phyloP scores from a whole-genome alignment of 2,329 filamentous ascomycete species.

The Leptographium procerum region DNA sequence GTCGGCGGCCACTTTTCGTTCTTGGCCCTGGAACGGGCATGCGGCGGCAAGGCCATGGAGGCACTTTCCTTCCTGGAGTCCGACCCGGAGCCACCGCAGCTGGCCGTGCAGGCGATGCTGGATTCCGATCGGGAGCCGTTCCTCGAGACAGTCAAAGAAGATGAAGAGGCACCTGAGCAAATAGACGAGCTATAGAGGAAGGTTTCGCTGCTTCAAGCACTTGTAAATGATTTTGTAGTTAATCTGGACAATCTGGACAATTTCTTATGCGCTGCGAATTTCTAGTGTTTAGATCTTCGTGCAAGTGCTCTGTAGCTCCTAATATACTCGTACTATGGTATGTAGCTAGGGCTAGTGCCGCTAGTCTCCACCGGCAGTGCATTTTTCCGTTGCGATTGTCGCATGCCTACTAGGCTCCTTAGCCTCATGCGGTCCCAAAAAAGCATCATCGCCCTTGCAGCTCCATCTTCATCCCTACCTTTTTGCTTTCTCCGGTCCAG shows the following conservation, averaged over 20 bases:
- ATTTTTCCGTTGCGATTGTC: background rate
- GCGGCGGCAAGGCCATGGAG: conserved; percentile 54
- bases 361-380: background rate
- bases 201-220: no score
- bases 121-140: conserved; percentile 7
- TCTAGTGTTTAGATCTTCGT: no score
- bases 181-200: conserved; percentile 8
- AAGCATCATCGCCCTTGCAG: background rate
- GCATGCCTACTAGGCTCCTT: background rate
- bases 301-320: no score
- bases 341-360: background rate
- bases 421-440: conserved; percentile 1
- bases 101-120: conserved; percentile 11
- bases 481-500: background rate
- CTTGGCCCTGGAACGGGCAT: conserved; percentile 69
- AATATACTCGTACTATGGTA: no score
- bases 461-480: background rate
- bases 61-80: conserved; percentile 41
- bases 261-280: no score
- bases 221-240: no score
- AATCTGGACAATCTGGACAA: no score
- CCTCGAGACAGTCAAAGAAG: background rate
- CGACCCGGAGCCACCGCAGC: conserved; percentile 10
- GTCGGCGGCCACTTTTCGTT: conserved; percentile 81
- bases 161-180: background rate